phyloP scores from a whole-genome alignment of 345 rosid species.

The Combretum micranthum region DNA sequence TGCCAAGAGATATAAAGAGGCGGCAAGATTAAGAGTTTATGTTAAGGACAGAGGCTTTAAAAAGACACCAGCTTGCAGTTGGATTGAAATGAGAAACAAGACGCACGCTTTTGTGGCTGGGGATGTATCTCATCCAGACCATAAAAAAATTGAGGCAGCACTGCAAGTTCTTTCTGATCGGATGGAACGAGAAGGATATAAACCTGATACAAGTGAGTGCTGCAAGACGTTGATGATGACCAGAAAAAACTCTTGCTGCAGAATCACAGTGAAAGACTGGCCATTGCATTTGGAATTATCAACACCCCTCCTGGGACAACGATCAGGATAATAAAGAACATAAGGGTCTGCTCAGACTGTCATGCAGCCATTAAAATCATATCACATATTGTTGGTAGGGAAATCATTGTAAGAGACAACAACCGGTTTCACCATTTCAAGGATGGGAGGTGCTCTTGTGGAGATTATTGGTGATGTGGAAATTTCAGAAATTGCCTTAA shows the following conservation, averaged over 20 bases:
- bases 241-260: constrained; percentile 49
- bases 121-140: constrained; percentile 57
- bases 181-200: constrained; percentile 70
- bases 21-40: constrained; percentile 36
- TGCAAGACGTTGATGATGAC: constrained; percentile 68
- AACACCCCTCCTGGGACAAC: constrained; percentile 59
- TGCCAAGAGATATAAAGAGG: constrained; percentile 60
- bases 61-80: constrained; percentile 77
- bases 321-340: constrained; percentile 63
- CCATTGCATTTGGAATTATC: constrained; percentile 64
- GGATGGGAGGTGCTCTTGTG: constrained; percentile 64
- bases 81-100: constrained; percentile 65
- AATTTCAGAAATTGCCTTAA: no score
- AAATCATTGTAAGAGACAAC: constrained; percentile 65
- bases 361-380: constrained; percentile 56
- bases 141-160: constrained; percentile 38
- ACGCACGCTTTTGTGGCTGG: constrained; percentile 67
- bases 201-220: constrained; percentile 60
- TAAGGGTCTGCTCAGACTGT: constrained; percentile 61
- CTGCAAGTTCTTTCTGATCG: constrained; percentile 37
- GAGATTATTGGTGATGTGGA: constrained; percentile 59
- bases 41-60: constrained; percentile 52
- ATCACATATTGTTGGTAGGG: constrained; percentile 57
- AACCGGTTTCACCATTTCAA: constrained; percentile 74
- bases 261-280: constrained; percentile 68